Percentiles rank a stretch among this genome's conserved stretches.
Conservation (phyloP, 1,284 basidiomycete genomes). For the Puccinia coronata region DNA sequence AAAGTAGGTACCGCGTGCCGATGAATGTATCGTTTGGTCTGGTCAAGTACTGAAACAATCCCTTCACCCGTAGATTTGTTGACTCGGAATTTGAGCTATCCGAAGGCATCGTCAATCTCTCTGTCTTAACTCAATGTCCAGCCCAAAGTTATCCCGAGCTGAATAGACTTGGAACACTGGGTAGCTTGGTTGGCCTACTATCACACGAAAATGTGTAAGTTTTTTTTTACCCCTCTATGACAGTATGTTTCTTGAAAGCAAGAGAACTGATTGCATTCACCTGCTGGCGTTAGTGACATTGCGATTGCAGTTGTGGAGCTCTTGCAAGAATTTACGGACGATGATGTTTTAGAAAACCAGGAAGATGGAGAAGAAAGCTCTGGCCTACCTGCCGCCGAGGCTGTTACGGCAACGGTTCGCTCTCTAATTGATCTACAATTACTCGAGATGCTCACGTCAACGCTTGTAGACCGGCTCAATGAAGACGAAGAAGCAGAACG, state of each 20-base stretch:
- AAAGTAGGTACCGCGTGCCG: conserved; percentile 52
- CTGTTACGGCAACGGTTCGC: conserved; percentile 53
- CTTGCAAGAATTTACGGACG: conserved; percentile 91
- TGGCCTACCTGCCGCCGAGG: conserved; percentile 33
- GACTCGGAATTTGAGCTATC: conserved; percentile 97
- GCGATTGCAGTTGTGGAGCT: conserved; percentile 87
- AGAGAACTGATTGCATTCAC: background rate
- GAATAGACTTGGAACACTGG: conserved; percentile 71
- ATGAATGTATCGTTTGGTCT: background rate
- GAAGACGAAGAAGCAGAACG: conserved; percentile 81
- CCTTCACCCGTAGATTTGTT: conserved; percentile 72
- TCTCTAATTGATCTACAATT: conserved; percentile 75
- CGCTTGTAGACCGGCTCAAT: conserved; percentile 73
- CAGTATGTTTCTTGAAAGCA: background rate
- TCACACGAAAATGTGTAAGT: conserved; percentile 58
- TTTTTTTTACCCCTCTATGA: background rate
- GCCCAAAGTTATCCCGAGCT: conserved; percentile 84
- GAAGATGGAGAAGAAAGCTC: conserved; percentile 63
- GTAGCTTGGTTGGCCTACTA: conserved; percentile 76
- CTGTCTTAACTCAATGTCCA: conserved; percentile 86
- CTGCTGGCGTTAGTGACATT: conserved; percentile 92
- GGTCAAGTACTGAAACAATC: background rate
- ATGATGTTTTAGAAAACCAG: conserved; percentile 80
- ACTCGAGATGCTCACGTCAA: conserved; percentile 84
- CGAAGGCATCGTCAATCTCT: conserved; percentile 71